Conservation (phyloP, 306 rosid genomes). For the Urtica urens region DNA sequence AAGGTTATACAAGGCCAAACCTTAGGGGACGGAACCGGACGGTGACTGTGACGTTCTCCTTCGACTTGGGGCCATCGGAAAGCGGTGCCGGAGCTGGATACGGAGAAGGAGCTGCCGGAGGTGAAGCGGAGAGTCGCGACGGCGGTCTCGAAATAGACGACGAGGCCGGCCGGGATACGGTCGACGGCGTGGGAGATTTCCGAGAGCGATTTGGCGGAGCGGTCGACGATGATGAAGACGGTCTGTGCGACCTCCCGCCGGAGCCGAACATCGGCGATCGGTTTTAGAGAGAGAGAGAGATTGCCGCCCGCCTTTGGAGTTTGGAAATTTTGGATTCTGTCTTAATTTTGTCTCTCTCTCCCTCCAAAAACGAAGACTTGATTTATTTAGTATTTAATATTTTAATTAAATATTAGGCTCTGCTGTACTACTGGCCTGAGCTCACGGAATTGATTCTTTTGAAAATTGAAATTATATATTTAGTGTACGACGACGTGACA, state of each 20-base stretch:
- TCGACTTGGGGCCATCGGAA: constrained; percentile 40
- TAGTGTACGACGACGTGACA: too few species aligned
- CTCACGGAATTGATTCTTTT: too few species aligned
- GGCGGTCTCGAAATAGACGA: constrained; percentile 44
- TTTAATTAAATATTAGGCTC: too few species aligned
- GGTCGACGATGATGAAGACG: constrained; percentile 44
- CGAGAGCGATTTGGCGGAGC: constrained; percentile 43
- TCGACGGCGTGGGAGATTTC: constrained; percentile 9
- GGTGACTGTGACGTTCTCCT: constrained; percentile 82
- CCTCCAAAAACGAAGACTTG: constrained; percentile 41
- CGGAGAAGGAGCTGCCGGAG: constrained; percentile 23
- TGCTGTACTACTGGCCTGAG: too few species aligned
- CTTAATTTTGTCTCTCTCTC: constrained; percentile 13
- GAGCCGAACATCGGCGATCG: constrained; percentile 30
- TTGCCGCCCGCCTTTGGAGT: constrained; percentile 2
- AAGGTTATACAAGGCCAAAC: constrained; percentile 11
- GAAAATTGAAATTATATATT: too few species aligned
- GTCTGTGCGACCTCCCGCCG: constrained; percentile 24
- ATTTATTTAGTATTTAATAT: neutral
- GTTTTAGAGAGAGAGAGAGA: neutral
- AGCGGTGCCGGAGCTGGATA: constrained; percentile 21
- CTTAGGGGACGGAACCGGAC: constrained; percentile 87
- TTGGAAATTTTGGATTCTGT: constrained; percentile 1
- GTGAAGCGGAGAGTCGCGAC: constrained; percentile 32
- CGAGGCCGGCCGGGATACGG: constrained; percentile 37